A percentile compares a stretch with the other conserved stretches of the same genome.
Conservation (phyloP, 176 grass and related monocot genomes). For the Chrysopogon serrulatus region DNA sequence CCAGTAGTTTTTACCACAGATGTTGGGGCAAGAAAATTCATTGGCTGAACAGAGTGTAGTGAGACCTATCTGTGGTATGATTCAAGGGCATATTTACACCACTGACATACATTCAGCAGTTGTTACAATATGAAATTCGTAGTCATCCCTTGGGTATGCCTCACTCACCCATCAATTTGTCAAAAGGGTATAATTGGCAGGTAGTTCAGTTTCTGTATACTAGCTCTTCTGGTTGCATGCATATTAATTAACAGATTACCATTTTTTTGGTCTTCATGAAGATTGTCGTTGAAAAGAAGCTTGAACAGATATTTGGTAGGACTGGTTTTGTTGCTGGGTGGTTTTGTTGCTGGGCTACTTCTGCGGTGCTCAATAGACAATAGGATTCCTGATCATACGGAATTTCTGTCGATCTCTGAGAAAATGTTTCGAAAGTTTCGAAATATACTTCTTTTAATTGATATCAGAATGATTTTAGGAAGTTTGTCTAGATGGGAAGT, state of each 20-base stretch:
- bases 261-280: background rate
- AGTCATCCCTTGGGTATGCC: background rate
- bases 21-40: background rate
- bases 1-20: background rate
- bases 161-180: background rate
- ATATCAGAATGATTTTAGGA: background rate
- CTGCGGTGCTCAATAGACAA: background rate
- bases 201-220: background rate
- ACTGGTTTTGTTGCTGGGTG: background rate
- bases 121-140: background rate
- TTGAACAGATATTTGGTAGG: background rate
- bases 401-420: background rate
- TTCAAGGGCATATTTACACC: background rate
- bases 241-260: background rate
- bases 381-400: background rate
- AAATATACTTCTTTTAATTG: background rate
- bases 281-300: background rate
- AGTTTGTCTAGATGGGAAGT: background rate
- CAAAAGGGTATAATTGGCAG: background rate
- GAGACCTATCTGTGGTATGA: background rate
- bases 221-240: background rate
- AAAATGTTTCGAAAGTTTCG: background rate
- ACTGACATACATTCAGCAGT: background rate
- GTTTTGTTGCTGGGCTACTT: background rate
- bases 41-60: background rate